A percentile compares a stretch with the other conserved stretches of the same genome.
phyloP scores from a whole-genome alignment of 768 basidiomycete species.

The Russula griseocarnosa region DNA sequence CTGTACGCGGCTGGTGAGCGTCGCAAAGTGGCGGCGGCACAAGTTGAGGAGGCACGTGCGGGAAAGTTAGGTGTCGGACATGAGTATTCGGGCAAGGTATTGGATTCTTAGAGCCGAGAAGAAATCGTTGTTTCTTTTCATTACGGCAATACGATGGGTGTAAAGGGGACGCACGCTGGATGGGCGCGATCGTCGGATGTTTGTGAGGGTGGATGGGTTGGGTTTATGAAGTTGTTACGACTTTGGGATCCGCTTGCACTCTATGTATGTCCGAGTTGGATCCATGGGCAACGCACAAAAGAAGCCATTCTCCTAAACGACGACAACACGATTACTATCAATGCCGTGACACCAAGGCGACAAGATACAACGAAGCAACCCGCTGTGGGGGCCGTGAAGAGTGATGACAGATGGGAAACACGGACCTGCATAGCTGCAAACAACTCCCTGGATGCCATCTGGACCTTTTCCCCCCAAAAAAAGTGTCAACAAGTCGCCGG shows the following conservation, averaged over 20 bases:
- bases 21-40: constrained; percentile 52
- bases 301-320: constrained; percentile 43
- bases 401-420: neutral
- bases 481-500: neutral
- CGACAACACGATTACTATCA: constrained; percentile 2
- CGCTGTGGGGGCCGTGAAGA: neutral
- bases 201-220: neutral
- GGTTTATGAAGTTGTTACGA: constrained; percentile 6
- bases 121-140: neutral
- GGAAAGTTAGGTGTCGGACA: constrained; percentile 49
- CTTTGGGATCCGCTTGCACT: constrained; percentile 62
- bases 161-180: neutral
- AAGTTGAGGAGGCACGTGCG: constrained; percentile 56
- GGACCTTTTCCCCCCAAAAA: neutral
- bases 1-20: constrained; percentile 55
- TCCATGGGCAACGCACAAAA: constrained; percentile 64
- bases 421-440: constrained; percentile 72
- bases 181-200: neutral
- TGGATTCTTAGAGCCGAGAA: constrained; percentile 9
- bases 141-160: neutral
- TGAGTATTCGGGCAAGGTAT: constrained; percentile 7
- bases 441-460: constrained; percentile 44
- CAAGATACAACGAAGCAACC: neutral
- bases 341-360: neutral
- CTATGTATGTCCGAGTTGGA: constrained; percentile 60